Base-by-base conservation (phyloP, 495 filamentous ascomycete species). In the Penicillium canariense region DNA sequence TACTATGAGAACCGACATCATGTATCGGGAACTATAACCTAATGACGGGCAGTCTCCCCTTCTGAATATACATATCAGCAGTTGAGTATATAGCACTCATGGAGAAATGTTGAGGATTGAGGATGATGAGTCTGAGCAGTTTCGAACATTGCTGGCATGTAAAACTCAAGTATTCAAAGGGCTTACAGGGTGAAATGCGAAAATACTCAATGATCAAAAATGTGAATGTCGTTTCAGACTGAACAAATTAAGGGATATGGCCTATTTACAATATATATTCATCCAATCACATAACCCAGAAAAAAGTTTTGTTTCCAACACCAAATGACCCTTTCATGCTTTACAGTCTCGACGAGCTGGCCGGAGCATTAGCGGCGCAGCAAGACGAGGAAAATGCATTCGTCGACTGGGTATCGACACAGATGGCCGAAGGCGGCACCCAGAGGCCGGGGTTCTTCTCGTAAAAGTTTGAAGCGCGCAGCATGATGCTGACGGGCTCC, bases 1-100 rank as follows among this genome's bases (percentile, higher is more conserved):
- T 58, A 92, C 87, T 1, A 77, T 94, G 69, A 73, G 90, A 52
- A 84, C 85, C 7, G 90, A 96, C 73, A 55, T 93, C 22, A 84
- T 94, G 86, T 95, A 89, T 51, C 38, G 38, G 2, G 10, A 25
- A 22, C 18, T 40, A 5, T n/a, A n/a, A n/a, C n/a, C n/a, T n/a
- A n/a, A n/a, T n/a, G n/a, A n/a, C n/a, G n/a, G n/a, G n/a, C n/a
- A n/a, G n/a, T n/a, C n/a, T n/a, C n/a, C n/a, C n/a, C n/a, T n/a
- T n/a, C n/a, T n/a, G n/a, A n/a, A n/a, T n/a, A n/a, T n/a, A n/a
- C n/a, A n/a, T n/a, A n/a, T n/a, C n/a, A n/a, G n/a, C n/a, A n/a
- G n/a, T n/a, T n/a, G n/a, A n/a, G n/a, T n/a, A n/a, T n/a, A n/a
- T n/a, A n/a, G n/a, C n/a, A n/a, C n/a, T n/a, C n/a, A n/a, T n/a